phyloP scores from a whole-genome alignment of 1,284 basidiomycete species.

The Xerocomus amazonicus region DNA sequence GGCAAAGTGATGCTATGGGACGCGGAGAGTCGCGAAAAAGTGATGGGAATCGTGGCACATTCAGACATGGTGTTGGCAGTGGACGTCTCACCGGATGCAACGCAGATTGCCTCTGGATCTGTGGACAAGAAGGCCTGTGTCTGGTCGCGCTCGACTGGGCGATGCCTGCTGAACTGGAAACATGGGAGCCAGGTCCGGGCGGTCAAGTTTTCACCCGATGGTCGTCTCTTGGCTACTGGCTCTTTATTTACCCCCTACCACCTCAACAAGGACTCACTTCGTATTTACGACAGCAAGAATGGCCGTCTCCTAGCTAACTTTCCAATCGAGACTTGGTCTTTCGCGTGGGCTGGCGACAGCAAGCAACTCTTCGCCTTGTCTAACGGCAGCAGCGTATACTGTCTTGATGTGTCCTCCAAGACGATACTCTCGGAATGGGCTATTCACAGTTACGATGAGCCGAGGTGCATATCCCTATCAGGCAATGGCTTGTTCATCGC shows the following conservation, averaged over 20 bases:
- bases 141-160: no score
- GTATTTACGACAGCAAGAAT: neutral
- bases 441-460: neutral
- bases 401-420: neutral
- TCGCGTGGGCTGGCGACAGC: neutral
- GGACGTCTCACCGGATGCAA: no score
- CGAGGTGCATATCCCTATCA: slow-evolving; percentile 3
- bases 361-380: neutral
- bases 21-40: no score
- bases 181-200: no score
- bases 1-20: no score
- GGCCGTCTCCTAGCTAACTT: neutral
- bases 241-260: no score
- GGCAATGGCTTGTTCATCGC: slow-evolving; percentile 4
- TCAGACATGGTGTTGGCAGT: no score
- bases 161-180: no score
- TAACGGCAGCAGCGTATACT: neutral
- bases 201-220: no score
- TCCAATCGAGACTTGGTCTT: neutral
- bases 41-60: no score
- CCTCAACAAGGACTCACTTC: neutral
- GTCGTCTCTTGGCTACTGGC: neutral
- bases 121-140: no score
- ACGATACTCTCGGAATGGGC: neutral
- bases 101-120: no score